Conservation (phyloP, 2,329 filamentous ascomycete genomes). For the Diaporthe ampelina region DNA sequence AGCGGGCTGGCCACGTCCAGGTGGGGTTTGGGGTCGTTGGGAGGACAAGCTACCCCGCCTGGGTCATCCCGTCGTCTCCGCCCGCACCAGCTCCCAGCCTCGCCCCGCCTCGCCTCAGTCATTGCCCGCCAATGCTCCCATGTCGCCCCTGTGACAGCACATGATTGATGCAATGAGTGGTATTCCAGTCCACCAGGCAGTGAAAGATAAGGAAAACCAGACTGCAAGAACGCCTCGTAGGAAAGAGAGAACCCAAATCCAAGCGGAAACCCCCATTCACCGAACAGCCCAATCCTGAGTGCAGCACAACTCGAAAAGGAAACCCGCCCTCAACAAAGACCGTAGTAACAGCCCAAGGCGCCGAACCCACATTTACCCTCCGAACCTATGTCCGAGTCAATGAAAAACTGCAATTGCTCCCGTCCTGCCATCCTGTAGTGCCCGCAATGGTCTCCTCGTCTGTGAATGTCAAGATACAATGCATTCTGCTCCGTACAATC, state of each 20-base stretch:
- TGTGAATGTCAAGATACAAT: neutral
- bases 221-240: neutral
- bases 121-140: neutral
- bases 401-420: neutral
- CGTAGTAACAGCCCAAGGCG: constrained; percentile 18
- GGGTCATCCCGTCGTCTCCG: constrained; percentile 28
- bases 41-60: constrained; percentile 35
- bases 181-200: constrained; percentile 9
- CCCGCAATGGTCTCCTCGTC: neutral
- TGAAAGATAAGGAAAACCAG: neutral
- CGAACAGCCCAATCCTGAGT: neutral
- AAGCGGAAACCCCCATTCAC: constrained; percentile 14
- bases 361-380: neutral
- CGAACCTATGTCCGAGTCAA: neutral
- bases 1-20: constrained; percentile 28
- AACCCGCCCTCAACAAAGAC: neutral
- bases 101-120: neutral
- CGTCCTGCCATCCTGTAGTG: constrained; percentile 1
- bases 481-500: neutral
- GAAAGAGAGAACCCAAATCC: neutral
- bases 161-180: constrained; percentile 4
- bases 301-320: neutral
- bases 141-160: neutral
- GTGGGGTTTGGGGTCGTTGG: constrained; percentile 10
- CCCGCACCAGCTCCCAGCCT: constrained; percentile 18